phyloP scores from a whole-genome alignment of 768 basidiomycete species.

The Pulveroboletus sp. region DNA sequence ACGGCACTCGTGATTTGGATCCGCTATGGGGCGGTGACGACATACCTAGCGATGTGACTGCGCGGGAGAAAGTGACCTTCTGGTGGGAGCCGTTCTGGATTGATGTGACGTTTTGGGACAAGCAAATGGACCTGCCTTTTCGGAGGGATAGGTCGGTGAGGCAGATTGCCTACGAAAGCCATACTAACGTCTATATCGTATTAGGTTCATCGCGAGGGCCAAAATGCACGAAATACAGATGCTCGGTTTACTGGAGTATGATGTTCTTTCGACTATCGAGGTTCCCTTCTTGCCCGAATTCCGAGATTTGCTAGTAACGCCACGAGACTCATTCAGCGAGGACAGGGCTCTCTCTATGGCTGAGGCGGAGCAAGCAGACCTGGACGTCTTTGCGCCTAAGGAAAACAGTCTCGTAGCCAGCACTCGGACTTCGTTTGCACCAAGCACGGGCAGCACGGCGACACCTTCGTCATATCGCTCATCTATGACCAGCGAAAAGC shows the following conservation, averaged over 20 bases:
- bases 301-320: constrained; percentile 28
- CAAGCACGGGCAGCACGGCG: constrained; percentile 37
- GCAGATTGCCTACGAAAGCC: neutral
- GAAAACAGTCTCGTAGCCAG: constrained; percentile 30
- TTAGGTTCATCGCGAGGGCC: constrained; percentile 87
- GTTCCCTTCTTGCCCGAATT: constrained; percentile 68
- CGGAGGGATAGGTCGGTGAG: constrained; percentile 60
- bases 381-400: constrained; percentile 56
- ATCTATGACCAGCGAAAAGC: constrained; percentile 34
- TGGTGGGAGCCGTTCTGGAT: constrained; percentile 94
- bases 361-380: constrained; percentile 72
- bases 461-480: constrained; percentile 34
- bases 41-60: constrained; percentile 31
- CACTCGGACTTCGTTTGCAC: constrained; percentile 38
- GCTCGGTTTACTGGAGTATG: constrained; percentile 88
- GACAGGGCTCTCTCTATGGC: constrained; percentile 39
- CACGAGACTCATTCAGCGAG: constrained; percentile 32
- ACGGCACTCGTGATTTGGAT: constrained; percentile 48
- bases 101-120: constrained; percentile 80
- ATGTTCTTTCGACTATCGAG: constrained; percentile 84
- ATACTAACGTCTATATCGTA: constrained; percentile 1
- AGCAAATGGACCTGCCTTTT: constrained; percentile 80
- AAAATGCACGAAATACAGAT: constrained; percentile 97
- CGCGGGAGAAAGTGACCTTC: constrained; percentile 50
- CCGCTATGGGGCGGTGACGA: constrained; percentile 75